phyloP scores from a whole-genome alignment of 2,329 filamentous ascomycete genomes.

The Domatiomyces catenatus region DNA sequence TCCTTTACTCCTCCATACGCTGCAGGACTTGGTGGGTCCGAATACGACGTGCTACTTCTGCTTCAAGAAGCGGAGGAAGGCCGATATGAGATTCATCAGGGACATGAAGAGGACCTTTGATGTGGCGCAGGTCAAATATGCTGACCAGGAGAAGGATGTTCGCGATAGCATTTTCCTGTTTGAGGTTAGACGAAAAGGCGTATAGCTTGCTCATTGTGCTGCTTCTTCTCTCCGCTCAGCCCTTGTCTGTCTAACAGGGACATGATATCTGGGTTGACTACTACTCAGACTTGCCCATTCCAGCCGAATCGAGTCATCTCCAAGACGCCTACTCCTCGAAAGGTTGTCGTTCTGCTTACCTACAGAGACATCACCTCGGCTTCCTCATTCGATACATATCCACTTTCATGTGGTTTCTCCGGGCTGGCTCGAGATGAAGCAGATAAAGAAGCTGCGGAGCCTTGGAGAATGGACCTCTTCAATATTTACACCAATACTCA shows the following conservation, averaged over 20 bases:
- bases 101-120: conserved; percentile 51
- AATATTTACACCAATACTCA: background rate
- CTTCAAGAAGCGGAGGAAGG: conserved; percentile 82
- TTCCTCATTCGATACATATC: no score
- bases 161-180: conserved; percentile 47
- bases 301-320: no score
- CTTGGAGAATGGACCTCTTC: background rate
- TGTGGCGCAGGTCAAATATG: conserved; percentile 47
- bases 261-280: background rate
- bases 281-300: background rate
- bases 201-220: background rate
- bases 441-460: no score
- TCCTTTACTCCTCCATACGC: conserved; percentile 64
- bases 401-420: background rate
- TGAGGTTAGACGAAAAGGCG: conserved; percentile 8
- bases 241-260: background rate
- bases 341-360: no score
- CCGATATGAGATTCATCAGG: conserved; percentile 61
- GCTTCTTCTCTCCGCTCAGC: background rate
- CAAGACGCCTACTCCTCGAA: no score
- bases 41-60: conserved; percentile 67
- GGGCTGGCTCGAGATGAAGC: background rate
- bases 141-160: conserved; percentile 36
- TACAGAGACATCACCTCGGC: no score
- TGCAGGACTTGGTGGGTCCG: conserved; percentile 55